Percentiles rank a stretch among this genome's conserved stretches.
phyloP scores from a whole-genome alignment of 805 yeast genomes.

The Yarrowia sp. region DNA sequence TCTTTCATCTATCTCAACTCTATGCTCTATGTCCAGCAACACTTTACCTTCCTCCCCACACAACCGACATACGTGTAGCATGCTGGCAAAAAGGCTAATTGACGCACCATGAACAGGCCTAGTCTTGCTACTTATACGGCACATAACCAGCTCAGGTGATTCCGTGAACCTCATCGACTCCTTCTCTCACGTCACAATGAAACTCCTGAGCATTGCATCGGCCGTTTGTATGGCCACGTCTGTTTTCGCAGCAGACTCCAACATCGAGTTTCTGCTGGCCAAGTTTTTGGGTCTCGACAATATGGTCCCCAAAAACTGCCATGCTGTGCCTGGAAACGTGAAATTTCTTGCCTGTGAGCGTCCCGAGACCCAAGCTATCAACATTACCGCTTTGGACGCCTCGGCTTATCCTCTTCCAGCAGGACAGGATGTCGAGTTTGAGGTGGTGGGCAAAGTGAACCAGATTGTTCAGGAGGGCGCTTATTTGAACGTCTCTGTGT shows the following conservation, averaged over 20 bases:
- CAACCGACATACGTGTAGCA: neutral
- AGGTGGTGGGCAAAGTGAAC: slow-evolving; percentile 31
- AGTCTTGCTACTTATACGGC: neutral
- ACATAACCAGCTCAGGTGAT: no score
- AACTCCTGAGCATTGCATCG: neutral
- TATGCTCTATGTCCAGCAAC: neutral
- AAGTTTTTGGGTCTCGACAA: slow-evolving; percentile 28
- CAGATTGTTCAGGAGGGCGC: slow-evolving; percentile 18
- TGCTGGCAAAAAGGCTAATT: slow-evolving; percentile 2
- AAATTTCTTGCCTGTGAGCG: slow-evolving; percentile 7
- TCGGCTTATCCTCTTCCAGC: slow-evolving; percentile 19
- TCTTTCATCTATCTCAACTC: neutral
- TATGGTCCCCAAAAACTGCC: slow-evolving; percentile 27
- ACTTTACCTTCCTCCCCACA: neutral
- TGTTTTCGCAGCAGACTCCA: slow-evolving; percentile 5
- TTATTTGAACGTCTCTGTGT: slow-evolving; percentile 27
- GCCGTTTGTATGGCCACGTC: neutral
- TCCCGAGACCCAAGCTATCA: slow-evolving; percentile 14
- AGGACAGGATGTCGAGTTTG: slow-evolving; percentile 30
- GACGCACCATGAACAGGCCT: slow-evolving; percentile 3
- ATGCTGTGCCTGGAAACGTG: slow-evolving; percentile 24
- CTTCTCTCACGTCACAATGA: neutral
- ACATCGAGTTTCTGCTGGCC: slow-evolving; percentile 22
- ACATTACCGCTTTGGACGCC: slow-evolving; percentile 12
- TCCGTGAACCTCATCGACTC: no score